These are phyloP conservation scores for Corylus avellana DNA, from an alignment of 306 rosid genomes.

Conservation along the genomic window DNA sequence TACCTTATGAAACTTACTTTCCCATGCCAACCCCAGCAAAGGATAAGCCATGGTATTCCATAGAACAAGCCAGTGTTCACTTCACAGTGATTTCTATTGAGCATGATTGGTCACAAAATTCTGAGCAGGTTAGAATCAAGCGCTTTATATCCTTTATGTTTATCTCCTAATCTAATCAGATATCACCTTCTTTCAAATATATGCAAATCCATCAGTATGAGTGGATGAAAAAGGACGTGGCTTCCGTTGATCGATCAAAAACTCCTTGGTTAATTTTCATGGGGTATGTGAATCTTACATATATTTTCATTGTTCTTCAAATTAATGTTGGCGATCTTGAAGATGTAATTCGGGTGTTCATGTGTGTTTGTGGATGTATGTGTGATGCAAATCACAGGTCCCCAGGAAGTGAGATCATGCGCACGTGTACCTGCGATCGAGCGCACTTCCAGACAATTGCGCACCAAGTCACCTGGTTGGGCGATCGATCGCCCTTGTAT, in stretches of 20 bases:
- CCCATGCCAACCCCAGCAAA: conserved; percentile 73
- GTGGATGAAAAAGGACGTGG: conserved; percentile 84
- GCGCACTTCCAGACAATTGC: no score
- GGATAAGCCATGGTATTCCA: conserved; percentile 95
- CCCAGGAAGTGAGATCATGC: no score
- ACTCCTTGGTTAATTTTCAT: conserved; percentile 58
- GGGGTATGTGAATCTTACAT: no score
- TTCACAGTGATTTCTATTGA: conserved; percentile 84
- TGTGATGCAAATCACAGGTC: no score
- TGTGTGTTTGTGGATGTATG: no score
- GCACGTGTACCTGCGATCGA: no score
- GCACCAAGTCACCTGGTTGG: no score
- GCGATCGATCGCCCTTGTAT: no score
- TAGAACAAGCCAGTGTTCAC: conserved; percentile 79
- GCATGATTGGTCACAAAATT: conserved; percentile 56
- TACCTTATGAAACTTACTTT: conserved; percentile 84
- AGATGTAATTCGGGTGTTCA: no score
- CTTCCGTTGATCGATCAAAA: conserved; percentile 39
- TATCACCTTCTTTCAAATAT: conserved; percentile 8
- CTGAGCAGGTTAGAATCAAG: conserved; percentile 63
- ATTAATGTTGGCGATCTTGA: no score
- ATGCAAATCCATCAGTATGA: conserved; percentile 46
- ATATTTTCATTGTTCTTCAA: no score
- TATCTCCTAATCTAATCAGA: conserved; percentile 1
- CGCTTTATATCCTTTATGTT: background rate